These are phyloP conservation scores for Puccinellia tenuiflora DNA, from an alignment of 176 grass and related monocot species.

Conservation along the genomic window DNA sequence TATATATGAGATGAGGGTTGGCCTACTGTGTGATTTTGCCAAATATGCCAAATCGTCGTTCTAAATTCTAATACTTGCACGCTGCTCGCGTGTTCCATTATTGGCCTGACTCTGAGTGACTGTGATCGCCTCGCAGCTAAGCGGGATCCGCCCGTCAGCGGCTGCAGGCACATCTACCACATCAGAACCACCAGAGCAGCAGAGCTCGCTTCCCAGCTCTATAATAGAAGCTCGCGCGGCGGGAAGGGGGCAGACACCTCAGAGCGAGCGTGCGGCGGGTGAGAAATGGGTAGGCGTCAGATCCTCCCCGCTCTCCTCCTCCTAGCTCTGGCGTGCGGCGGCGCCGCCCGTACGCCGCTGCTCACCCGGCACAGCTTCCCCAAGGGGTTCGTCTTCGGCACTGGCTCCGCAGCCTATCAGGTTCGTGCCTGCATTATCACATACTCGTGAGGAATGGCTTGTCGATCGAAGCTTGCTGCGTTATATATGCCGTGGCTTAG, in stretches of 20 bases:
- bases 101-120: background rate
- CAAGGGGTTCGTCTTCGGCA: conserved; percentile 46
- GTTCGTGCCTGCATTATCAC: background rate
- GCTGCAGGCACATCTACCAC: background rate
- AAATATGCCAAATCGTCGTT: too few relatives aligned
- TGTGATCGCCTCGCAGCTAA: background rate
- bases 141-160: background rate
- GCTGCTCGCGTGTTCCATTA: background rate
- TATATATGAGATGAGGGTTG: too few relatives aligned
- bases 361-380: conserved; percentile 42
- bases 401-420: conserved; percentile 51
- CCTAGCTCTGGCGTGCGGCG: conserved; percentile 1
- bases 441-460: background rate
- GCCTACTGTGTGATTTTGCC: too few relatives aligned
- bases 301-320: conserved; percentile 10
- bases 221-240: background rate
- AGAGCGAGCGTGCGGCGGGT: background rate
- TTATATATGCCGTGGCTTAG: background rate
- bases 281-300: background rate
- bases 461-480: background rate
- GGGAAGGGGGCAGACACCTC: background rate
- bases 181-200: background rate
- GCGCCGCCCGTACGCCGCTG: background rate
- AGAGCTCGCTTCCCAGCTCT: background rate
- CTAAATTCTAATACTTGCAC: too few relatives aligned